These are phyloP conservation scores for Eucalyptus guilfoylei DNA, from an alignment of 345 rosid genomes.

Conservation along the genomic window DNA sequence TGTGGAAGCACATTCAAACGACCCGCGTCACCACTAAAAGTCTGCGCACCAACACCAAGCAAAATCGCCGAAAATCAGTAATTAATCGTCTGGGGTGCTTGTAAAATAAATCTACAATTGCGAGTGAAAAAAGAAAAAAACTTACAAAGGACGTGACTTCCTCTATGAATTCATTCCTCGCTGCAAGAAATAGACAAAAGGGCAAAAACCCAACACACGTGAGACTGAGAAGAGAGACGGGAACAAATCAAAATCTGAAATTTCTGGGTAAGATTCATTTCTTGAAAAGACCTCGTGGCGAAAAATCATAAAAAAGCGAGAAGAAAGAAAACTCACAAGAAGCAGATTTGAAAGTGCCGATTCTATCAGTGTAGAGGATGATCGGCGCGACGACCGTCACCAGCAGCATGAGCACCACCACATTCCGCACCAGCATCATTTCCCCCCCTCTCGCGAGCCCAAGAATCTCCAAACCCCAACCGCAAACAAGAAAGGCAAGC, in stretches of 20 bases:
- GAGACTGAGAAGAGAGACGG: not conserved
- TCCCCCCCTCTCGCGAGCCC: not conserved
- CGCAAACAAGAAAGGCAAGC: not conserved
- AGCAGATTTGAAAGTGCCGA: constrained; percentile 33
- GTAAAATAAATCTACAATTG: not conserved
- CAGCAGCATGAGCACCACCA: constrained; percentile 52
- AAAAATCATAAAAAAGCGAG: not conserved
- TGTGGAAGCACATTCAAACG: constrained; percentile 67
- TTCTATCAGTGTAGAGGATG: constrained; percentile 49
- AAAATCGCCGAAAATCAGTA: not conserved
- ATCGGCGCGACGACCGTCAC: constrained; percentile 78
- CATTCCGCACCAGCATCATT: constrained; percentile 50
- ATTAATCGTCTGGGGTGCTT: not conserved
- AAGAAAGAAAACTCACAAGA: constrained; percentile 11
- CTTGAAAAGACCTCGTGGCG: not conserved
- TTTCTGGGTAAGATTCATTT: not conserved
- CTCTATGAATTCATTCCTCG: constrained; percentile 52
- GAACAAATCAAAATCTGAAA: not conserved
- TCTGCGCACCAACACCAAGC: constrained; percentile 17
- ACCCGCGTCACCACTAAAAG: constrained; percentile 30
- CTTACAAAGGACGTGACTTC: constrained; percentile 61
- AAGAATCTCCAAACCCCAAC: not conserved
- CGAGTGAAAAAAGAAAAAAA: not conserved
- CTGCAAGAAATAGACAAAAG: constrained; percentile 23
- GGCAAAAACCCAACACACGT: not conserved